Percentiles rank a stretch among this genome's conserved stretches.
These are phyloP conservation scores for Fusarium napiforme DNA, from an alignment of 2,329 filamentous ascomycete species.

Conservation along the genomic window DNA sequence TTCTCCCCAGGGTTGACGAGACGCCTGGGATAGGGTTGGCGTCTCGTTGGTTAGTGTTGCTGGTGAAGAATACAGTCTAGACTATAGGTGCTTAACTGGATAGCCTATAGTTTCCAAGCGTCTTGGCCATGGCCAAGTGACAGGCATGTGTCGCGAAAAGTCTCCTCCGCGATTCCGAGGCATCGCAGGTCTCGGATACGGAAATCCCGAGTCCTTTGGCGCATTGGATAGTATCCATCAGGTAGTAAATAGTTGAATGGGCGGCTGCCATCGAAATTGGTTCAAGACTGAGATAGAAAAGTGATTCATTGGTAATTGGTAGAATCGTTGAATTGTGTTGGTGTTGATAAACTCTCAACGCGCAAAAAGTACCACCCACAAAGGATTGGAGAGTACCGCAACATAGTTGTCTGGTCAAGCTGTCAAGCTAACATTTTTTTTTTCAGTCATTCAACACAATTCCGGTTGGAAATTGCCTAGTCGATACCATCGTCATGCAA, in stretches of 20 bases:
- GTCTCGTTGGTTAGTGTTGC: constrained; percentile 1
- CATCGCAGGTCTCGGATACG: constrained; percentile 38
- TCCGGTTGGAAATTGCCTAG: background rate
- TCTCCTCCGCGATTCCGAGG: constrained; percentile 9
- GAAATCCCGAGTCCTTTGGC: constrained; percentile 35
- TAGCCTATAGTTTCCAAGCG: background rate
- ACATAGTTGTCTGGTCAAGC: background rate
- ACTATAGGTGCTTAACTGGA: constrained; percentile 1
- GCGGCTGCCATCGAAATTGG: background rate
- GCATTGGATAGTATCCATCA: background rate
- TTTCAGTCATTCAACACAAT: background rate
- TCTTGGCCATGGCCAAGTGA: constrained; percentile 2
- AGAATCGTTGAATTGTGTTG: background rate
- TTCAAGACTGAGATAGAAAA: background rate
- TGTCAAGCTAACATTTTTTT: background rate
- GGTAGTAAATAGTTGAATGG: background rate
- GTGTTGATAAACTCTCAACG: background rate
- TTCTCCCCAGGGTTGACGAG: background rate
- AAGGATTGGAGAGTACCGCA: background rate
- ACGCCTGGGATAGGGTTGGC: background rate
- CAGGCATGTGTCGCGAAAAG: constrained; percentile 27
- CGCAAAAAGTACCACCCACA: background rate
- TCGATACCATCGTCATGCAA: background rate
- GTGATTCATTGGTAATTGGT: background rate
- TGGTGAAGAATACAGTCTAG: constrained; percentile 6